phyloP scores from a whole-genome alignment of 2,329 filamentous ascomycete species.

The Graphiopsis chlorocephala region DNA sequence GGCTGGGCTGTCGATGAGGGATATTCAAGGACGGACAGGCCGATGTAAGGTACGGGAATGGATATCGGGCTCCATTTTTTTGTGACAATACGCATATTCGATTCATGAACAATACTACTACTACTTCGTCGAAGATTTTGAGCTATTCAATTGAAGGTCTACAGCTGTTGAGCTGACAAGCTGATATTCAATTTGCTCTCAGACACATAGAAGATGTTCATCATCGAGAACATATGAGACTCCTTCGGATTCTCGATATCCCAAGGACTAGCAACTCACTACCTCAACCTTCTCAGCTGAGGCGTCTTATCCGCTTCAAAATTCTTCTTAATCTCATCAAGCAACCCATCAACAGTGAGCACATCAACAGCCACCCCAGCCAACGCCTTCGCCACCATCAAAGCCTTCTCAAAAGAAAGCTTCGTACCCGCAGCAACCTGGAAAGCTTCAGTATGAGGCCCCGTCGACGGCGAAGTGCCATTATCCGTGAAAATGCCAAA shows the following conservation, averaged over 20 bases:
- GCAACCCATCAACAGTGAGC: conserved; percentile 6
- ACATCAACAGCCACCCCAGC: conserved; percentile 15
- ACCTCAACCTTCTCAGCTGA: neutral
- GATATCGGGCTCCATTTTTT: neutral
- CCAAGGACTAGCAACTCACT: neutral
- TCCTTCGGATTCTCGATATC: neutral
- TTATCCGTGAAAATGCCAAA: conserved; percentile 11
- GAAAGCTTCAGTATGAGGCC: conserved; percentile 12
- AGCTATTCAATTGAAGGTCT: neutral
- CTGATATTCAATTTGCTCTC: neutral
- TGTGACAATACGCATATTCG: conserved; percentile 3
- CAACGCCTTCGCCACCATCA: conserved; percentile 9
- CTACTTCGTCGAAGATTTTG: neutral
- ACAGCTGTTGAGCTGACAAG: neutral
- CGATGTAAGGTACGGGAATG: neutral
- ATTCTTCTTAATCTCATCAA: conserved; percentile 1
- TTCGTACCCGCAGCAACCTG: conserved; percentile 10
- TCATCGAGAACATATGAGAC: neutral
- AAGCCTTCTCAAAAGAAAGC: conserved; percentile 7
- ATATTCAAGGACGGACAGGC: neutral
- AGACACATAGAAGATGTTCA: neutral
- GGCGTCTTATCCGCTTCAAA: neutral
- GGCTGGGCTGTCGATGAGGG: neutral
- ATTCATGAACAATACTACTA: neutral
- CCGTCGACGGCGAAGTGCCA: conserved; percentile 7